Evolutionary conservation across 1,284 basidiomycete genomes (phyloP).

Genomic region (Moniliophthora roreri): DNA sequence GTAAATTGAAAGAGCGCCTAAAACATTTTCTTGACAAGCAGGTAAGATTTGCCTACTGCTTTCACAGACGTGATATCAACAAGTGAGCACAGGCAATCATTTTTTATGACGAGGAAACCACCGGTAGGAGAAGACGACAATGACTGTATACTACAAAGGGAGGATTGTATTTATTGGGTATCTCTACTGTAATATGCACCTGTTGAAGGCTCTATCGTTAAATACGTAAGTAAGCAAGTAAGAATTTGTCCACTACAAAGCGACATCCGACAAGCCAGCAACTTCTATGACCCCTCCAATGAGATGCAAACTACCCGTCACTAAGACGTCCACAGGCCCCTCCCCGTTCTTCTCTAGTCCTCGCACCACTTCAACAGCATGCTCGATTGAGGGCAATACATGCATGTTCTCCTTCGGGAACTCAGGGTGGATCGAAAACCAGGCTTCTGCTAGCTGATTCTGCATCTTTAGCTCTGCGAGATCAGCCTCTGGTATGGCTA

Average conservation of each 20-base stretch:
- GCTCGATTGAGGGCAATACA: conserved; percentile 87
- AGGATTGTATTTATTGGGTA: not conserved
- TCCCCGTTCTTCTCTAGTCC: conserved; percentile 31
- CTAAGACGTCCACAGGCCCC: conserved; percentile 64
- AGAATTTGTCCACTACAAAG: conserved; percentile 36
- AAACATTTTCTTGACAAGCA: conserved; percentile 58
- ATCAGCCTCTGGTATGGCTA: conserved; percentile 64
- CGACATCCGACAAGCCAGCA: conserved; percentile 69
- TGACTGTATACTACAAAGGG: conserved; percentile 9
- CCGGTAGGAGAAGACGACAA: conserved; percentile 18
- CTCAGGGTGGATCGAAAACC: conserved; percentile 62
- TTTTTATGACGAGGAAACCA: conserved; percentile 42
- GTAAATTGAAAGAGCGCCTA: conserved; percentile 40
- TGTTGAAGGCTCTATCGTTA: conserved; percentile 29
- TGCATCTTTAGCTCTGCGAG: conserved; percentile 74
- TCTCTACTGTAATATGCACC: conserved; percentile 19
- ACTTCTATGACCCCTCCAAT: conserved; percentile 95
- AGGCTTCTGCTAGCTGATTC: conserved; percentile 73
- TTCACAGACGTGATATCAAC: not conserved
- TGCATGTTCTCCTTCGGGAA: conserved; percentile 67
- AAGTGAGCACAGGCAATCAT: conserved; percentile 44
- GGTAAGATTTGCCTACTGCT: conserved; percentile 29
- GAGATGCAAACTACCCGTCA: conserved; percentile 92
- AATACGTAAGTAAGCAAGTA: not conserved
- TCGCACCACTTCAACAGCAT: conserved; percentile 72